Evolutionary conservation across 192 early-diverging fungal species (phyloP).

Genomic region (Dissophora ornata): DNA sequence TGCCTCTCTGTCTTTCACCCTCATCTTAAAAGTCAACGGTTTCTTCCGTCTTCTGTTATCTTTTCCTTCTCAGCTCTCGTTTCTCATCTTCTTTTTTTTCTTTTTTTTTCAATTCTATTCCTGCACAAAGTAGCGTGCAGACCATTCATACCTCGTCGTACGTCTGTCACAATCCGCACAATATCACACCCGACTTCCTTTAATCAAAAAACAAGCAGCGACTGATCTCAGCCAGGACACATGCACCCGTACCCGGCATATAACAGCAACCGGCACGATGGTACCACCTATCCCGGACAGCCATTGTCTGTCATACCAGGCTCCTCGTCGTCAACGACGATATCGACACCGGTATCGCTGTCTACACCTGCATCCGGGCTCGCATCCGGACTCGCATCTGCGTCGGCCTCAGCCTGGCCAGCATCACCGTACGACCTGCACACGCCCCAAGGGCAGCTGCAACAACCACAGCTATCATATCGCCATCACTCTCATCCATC

Average conservation of each 20-base stretch:
- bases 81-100: not conserved
- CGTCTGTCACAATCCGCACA: not conserved
- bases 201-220: no score
- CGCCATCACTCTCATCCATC: not conserved
- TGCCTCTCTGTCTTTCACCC: not conserved
- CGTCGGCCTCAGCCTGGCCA: not conserved
- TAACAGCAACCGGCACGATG: not conserved
- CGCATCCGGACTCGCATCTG: not conserved
- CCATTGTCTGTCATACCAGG: not conserved
- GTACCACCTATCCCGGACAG: not conserved
- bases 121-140: no score
- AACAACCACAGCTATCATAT: not conserved
- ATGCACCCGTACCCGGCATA: conserved; percentile 1
- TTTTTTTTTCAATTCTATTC: not conserved
- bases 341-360: not conserved
- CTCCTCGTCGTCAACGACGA: not conserved
- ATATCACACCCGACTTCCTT: not conserved
- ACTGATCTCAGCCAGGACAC: not conserved
- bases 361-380: not conserved
- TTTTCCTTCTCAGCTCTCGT: not conserved
- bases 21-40: no score
- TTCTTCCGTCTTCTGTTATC: not conserved
- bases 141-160: no score
- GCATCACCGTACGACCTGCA: no score
- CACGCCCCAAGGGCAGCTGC: not conserved